A percentile compares a stretch with the other conserved stretches of the same genome.
These are phyloP conservation scores for Hagleromyces aurorensis DNA, from an alignment of 805 yeast species.

Conservation along the genomic window DNA sequence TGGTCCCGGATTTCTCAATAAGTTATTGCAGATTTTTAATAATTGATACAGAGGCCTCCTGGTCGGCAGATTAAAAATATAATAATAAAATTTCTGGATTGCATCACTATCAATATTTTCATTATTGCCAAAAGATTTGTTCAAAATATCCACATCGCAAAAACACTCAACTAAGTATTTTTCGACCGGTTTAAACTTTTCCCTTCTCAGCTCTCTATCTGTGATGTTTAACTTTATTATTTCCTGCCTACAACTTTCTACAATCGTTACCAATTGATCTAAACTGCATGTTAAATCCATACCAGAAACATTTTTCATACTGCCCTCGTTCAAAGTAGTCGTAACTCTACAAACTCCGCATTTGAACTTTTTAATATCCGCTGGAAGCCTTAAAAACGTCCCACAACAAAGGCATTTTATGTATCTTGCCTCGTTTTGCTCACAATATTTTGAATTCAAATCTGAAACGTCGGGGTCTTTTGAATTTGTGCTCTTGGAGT, in stretches of 20 bases:
- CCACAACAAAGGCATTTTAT: slow-evolving; percentile 45
- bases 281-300: slow-evolving; percentile 4
- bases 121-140: slow-evolving; percentile 43
- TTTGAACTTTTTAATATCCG: slow-evolving; percentile 35
- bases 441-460: no score
- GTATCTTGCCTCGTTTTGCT: no score
- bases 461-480: no score
- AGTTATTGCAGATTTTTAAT: slow-evolving; percentile 41
- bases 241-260: slow-evolving; percentile 4
- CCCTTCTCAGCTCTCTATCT: slow-evolving; percentile 12
- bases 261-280: slow-evolving; percentile 4
- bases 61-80: slow-evolving; percentile 47
- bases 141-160: slow-evolving; percentile 39
- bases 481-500: no score
- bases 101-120: slow-evolving; percentile 41
- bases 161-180: slow-evolving; percentile 40
- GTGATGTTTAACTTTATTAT: slow-evolving; percentile 2
- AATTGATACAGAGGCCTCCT: slow-evolving; percentile 52
- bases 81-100: slow-evolving; percentile 38
- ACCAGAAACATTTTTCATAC: background rate
- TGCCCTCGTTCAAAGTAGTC: slow-evolving; percentile 17
- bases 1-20: slow-evolving; percentile 47
- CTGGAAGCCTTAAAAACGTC: slow-evolving; percentile 35
- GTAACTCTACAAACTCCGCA: slow-evolving; percentile 60
- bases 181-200: slow-evolving; percentile 44